Percentiles rank a stretch among this genome's conserved stretches.
These are phyloP conservation scores for Fermentozyma sake DNA, from an alignment of 1,139 yeast genomes.

Conservation along the genomic window DNA sequence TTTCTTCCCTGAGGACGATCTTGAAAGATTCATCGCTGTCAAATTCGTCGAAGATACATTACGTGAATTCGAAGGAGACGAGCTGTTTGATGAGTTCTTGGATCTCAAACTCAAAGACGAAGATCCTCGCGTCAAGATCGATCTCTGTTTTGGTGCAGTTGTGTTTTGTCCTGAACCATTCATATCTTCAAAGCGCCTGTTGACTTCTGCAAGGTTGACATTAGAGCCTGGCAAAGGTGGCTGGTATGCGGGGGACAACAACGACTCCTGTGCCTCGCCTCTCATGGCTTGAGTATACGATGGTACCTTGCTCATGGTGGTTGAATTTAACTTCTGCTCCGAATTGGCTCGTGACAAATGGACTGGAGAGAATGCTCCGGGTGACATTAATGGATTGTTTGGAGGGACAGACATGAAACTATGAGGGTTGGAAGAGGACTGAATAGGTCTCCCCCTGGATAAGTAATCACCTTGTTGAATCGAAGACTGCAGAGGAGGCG, in stretches of 20 bases:
- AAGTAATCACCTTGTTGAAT: slow-evolving; percentile 18
- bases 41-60: slow-evolving; percentile 24
- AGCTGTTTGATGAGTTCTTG: slow-evolving; percentile 15
- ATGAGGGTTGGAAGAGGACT: slow-evolving; percentile 4
- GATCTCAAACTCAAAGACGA: slow-evolving; percentile 16
- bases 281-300: slow-evolving; percentile 75
- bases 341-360: slow-evolving; percentile 62
- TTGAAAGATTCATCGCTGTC: slow-evolving; percentile 7
- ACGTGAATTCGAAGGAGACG: slow-evolving; percentile 29
- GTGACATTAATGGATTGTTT: slow-evolving; percentile 18
- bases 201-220: slow-evolving; percentile 27
- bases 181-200: slow-evolving; percentile 18
- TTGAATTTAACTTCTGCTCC: slow-evolving; percentile 17
- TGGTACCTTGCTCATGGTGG: slow-evolving; percentile 63
- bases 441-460: slow-evolving; percentile 11
- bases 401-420: slow-evolving; percentile 5
- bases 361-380: slow-evolving; percentile 47
- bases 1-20: slow-evolving; percentile 10
- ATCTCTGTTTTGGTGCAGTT: slow-evolving; percentile 6
- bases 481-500: neutral
- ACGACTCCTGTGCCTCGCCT: slow-evolving; percentile 41
- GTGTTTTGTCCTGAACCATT: neutral
- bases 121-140: slow-evolving; percentile 17
- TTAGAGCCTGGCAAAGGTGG: slow-evolving; percentile 49
- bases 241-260: slow-evolving; percentile 60